Evolutionary conservation across 192 early-diverging fungal genomes (phyloP).

Genomic region (Coemansia sp.): DNA sequence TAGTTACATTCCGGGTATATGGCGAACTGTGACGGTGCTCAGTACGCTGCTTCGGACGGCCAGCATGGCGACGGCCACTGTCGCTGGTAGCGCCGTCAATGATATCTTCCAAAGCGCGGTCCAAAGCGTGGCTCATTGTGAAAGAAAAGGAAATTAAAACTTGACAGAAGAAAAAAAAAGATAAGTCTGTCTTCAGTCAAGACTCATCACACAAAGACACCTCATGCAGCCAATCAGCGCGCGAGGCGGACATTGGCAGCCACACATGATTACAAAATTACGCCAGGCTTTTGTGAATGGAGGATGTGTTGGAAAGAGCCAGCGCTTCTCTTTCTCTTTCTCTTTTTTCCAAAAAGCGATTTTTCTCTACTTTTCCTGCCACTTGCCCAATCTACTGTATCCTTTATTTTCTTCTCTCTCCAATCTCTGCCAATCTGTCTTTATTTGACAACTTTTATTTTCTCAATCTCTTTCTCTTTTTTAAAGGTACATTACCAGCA

Average conservation of each 20-base stretch:
- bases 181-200: background rate
- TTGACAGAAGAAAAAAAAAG: background rate
- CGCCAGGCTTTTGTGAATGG: background rate
- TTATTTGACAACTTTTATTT: background rate
- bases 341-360: background rate
- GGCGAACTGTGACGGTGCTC: conserved; percentile 29
- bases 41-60: background rate
- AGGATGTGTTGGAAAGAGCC: background rate
- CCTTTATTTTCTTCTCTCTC: conserved; percentile 10
- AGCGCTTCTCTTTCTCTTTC: background rate
- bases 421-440: background rate
- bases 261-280: background rate
- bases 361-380: background rate
- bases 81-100: conserved; percentile 17
- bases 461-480: background rate
- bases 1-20: conserved; percentile 32
- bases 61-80: background rate
- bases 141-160: background rate
- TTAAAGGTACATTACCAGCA: conserved; percentile 19
- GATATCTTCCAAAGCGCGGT: conserved; percentile 54
- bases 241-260: background rate
- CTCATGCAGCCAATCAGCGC: background rate
- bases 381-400: background rate
- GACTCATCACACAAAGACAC: background rate
- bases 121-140: conserved; percentile 28